phyloP scores from a whole-genome alignment of 1,284 basidiomycete genomes.

The Apiotrichum gamsii region DNA sequence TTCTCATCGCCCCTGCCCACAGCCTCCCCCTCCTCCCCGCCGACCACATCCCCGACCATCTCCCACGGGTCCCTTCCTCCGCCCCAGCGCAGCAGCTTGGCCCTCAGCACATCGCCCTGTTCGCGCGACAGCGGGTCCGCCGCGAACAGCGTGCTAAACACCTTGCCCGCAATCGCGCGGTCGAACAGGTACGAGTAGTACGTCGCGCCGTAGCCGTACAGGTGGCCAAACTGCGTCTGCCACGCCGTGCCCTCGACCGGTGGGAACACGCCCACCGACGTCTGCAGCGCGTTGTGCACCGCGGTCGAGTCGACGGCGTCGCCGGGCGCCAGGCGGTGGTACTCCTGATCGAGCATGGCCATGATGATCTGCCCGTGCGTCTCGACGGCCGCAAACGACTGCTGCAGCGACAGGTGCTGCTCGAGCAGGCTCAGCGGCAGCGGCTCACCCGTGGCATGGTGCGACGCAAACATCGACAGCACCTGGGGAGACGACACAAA shows the following conservation, averaged over 20 bases:
- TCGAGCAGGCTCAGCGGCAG: slow-evolving; percentile 58
- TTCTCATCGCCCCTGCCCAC: slow-evolving; percentile 58
- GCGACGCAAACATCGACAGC: slow-evolving; percentile 66
- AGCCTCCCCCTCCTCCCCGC: slow-evolving; percentile 38
- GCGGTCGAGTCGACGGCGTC: slow-evolving; percentile 62
- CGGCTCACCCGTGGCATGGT: slow-evolving; percentile 58
- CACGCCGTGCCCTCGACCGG: slow-evolving; percentile 76
- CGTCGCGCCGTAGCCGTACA: slow-evolving; percentile 93
- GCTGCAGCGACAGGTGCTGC: slow-evolving; percentile 40
- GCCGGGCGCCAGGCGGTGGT: slow-evolving; percentile 63
- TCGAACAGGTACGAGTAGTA: slow-evolving; percentile 98
- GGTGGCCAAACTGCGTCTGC: slow-evolving; percentile 91
- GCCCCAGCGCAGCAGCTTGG: slow-evolving; percentile 68
- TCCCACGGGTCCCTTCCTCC: slow-evolving; percentile 91
- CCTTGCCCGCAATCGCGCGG: slow-evolving; percentile 82
- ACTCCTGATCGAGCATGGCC: slow-evolving; percentile 79
- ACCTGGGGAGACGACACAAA: slow-evolving; percentile 78
- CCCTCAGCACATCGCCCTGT: slow-evolving; percentile 72
- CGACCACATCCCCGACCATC: slow-evolving; percentile 74
- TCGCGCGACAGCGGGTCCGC: slow-evolving; percentile 57
- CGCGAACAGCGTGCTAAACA: slow-evolving; percentile 75
- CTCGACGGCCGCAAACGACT: slow-evolving; percentile 57
- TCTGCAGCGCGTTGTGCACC: slow-evolving; percentile 59
- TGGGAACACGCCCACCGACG: slow-evolving; percentile 69
- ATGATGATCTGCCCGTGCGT: slow-evolving; percentile 88